These are phyloP conservation scores for Leptosphaerulina australis DNA, from an alignment of 2,329 filamentous ascomycete species.

Conservation along the genomic window DNA sequence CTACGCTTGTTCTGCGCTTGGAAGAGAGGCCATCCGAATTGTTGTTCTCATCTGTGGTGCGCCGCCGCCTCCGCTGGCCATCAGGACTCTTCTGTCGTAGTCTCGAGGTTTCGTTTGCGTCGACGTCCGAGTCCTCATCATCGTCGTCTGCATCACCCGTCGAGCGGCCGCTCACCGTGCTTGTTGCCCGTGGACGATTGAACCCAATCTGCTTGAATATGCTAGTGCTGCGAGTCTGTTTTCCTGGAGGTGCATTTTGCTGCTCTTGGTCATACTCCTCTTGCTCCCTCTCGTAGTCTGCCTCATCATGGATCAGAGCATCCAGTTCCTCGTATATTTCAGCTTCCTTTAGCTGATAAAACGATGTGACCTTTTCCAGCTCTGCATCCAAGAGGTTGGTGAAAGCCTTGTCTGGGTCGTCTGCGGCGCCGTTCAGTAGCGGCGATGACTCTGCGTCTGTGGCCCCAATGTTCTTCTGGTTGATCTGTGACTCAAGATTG, in stretches of 20 bases:
- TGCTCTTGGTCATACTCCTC: slow-evolving; percentile 46
- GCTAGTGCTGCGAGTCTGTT: slow-evolving; percentile 55
- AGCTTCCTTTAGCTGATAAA: slow-evolving; percentile 86
- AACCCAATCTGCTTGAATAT: slow-evolving; percentile 53
- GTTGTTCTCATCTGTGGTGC: slow-evolving; percentile 55
- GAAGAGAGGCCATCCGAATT: slow-evolving; percentile 66
- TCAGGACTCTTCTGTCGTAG: slow-evolving; percentile 50
- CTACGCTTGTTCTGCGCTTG: slow-evolving; percentile 66
- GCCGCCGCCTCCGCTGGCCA: slow-evolving; percentile 34
- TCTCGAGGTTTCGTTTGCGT: slow-evolving; percentile 58
- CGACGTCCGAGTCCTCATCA: slow-evolving; percentile 63
- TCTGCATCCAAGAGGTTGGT: slow-evolving; percentile 81
- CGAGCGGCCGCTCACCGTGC: slow-evolving; percentile 51
- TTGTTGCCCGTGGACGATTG: slow-evolving; percentile 52
- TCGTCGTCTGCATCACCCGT: slow-evolving; percentile 55
- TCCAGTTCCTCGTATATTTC: slow-evolving; percentile 85
- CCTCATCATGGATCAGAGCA: slow-evolving; percentile 75
- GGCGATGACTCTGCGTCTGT: slow-evolving; percentile 83
- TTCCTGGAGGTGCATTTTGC: slow-evolving; percentile 46
- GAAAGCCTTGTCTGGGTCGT: slow-evolving; percentile 82
- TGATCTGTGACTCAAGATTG: slow-evolving; percentile 83
- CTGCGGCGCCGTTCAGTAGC: slow-evolving; percentile 68
- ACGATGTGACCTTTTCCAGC: slow-evolving; percentile 90
- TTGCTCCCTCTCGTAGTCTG: slow-evolving; percentile 67
- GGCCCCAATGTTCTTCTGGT: slow-evolving; percentile 61